Base-by-base conservation (phyloP, 495 filamentous ascomycete genomes). In the Extremus antarcticus region DNA sequence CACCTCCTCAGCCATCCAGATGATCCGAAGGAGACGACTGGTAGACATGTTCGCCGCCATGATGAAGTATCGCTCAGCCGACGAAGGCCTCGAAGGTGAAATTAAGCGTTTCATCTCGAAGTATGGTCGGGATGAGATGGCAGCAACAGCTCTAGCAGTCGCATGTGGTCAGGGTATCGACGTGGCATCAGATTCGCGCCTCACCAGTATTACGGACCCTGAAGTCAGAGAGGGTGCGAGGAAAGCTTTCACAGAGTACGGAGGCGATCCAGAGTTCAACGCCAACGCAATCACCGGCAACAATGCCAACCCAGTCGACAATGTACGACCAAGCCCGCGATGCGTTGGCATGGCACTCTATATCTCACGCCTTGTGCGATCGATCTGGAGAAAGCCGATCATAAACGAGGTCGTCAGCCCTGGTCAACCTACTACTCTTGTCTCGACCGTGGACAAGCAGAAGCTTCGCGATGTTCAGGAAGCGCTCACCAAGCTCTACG, bases 91-190 rank as follows among this genome's bases (percentile, higher is more conserved):
- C 2, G 86, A 94, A 50, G 81, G 75, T 1, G 87, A 95, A 52
- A 74, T 90, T 40, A 84, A 83, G 51, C 87, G 79, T 51, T 95
- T 97, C 63, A 84, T 88, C 53, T 75, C 78, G 32, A 76, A 78
- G 2, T 96, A 97, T 68, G 94, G 94, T 32, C 78, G 87, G 0
- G 81, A 79, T 1, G 92, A 99, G 66, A 88, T 84, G 0, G 80
- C 88, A 57, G 88, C 94, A 0, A 90, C 90, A 51, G 88, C 94
- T 10, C 75, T 99, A 20, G 94, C 94, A 9, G 92, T 97, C n/a
- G 90, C 90, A 15, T 99, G 92, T 66, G 89, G 91, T 13, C 88
- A 95, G 66, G 89, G 87, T 17, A 78, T 83, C 21, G 88, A 91
- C 61, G 76, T 90, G 43, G 80, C 81, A 0, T 75, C 82, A 0